Evolutionary conservation across 2,329 filamentous ascomycete species (phyloP).

Genomic region (Dothistroma septosporum): DNA sequence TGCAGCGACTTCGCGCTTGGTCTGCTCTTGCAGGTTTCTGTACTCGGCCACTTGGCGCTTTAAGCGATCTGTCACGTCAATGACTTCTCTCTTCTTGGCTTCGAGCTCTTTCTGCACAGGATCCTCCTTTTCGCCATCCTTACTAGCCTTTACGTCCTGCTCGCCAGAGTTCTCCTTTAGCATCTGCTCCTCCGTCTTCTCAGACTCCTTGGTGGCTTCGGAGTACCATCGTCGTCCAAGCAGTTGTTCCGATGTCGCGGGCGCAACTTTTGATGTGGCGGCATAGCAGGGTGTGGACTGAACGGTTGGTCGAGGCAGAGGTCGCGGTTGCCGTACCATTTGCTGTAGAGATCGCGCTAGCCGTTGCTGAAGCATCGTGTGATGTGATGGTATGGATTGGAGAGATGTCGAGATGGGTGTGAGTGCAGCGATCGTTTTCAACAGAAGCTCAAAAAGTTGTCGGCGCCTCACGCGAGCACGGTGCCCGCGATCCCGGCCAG

Average conservation of each 20-base stretch:
- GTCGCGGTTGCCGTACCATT: slow-evolving; percentile 29
- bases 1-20: slow-evolving; percentile 79
- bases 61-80: slow-evolving; percentile 93
- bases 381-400: slow-evolving; percentile 4
- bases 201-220: slow-evolving; percentile 35
- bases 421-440: not conserved
- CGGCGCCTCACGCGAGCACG: not conserved
- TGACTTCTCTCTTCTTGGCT: slow-evolving; percentile 65
- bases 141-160: slow-evolving; percentile 37
- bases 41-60: slow-evolving; percentile 93
- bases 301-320: slow-evolving; percentile 27
- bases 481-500: not conserved
- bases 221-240: slow-evolving; percentile 44
- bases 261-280: slow-evolving; percentile 29
- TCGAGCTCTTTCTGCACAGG: slow-evolving; percentile 63
- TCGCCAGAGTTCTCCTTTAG: slow-evolving; percentile 36
- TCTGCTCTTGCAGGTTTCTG: slow-evolving; percentile 95
- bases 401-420: slow-evolving; percentile 5
- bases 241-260: slow-evolving; percentile 30
- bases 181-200: slow-evolving; percentile 39
- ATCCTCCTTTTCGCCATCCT: slow-evolving; percentile 45
- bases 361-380: slow-evolving; percentile 49
- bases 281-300: slow-evolving; percentile 28
- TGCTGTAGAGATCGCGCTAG: slow-evolving; percentile 46
- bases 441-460: not conserved